Conservation (phyloP, 768 basidiomycete genomes). For the Boletus barrowsii region DNA sequence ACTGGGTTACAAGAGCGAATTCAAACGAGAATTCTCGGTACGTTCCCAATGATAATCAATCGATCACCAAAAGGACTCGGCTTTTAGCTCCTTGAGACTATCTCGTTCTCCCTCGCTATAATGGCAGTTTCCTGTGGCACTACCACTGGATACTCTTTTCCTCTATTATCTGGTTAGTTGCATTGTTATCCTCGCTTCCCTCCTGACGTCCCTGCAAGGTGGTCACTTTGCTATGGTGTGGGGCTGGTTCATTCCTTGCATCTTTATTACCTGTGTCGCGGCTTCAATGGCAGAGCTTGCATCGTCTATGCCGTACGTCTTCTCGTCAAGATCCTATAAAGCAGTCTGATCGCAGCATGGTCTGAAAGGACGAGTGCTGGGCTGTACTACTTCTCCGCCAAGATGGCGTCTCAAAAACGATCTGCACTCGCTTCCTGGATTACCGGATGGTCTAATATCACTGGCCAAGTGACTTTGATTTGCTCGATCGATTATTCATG, state of each 20-base stretch:
- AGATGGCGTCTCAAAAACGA: slow-evolving; percentile 23
- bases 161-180: slow-evolving; percentile 12
- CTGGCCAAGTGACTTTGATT: slow-evolving; percentile 25
- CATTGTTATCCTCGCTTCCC: not conserved
- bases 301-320: slow-evolving; percentile 6
- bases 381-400: slow-evolving; percentile 28
- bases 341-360: no score
- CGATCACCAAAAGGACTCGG: not conserved
- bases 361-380: slow-evolving; percentile 22
- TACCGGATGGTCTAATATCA: slow-evolving; percentile 30
- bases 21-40: slow-evolving; percentile 25
- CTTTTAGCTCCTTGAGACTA: slow-evolving; percentile 20
- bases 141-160: slow-evolving; percentile 5
- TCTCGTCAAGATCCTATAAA: not conserved
- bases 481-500: slow-evolving; percentile 24
- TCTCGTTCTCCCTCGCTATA: slow-evolving; percentile 24
- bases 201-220: not conserved
- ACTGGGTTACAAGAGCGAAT: slow-evolving; percentile 28
- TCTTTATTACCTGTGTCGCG: slow-evolving; percentile 10
- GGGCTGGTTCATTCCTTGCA: slow-evolving; percentile 15
- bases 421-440: slow-evolving; percentile 29
- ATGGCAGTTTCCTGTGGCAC: slow-evolving; percentile 22
- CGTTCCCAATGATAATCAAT: not conserved
- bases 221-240: slow-evolving; percentile 25
- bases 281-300: slow-evolving; percentile 11